Base-by-base conservation (phyloP, 139 green algal genomes). In the Tetraselmis striata region DNA sequence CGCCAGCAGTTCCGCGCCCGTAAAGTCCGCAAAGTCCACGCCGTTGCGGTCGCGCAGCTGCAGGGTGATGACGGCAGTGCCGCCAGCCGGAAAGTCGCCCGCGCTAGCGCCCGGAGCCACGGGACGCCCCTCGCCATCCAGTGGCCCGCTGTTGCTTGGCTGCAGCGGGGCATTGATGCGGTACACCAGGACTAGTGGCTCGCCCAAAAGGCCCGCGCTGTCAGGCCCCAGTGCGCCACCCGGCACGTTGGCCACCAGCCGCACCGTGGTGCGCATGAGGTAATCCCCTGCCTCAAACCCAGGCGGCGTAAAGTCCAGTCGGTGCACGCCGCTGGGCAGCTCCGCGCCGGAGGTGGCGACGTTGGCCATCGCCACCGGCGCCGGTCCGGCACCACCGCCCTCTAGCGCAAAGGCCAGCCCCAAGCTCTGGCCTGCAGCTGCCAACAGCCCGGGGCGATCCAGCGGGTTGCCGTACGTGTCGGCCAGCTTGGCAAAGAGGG, bases 281-380 rank as follows among this genome's bases (percentile, higher is more conserved):
- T 82, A 82, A 22, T 82, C 78, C 23, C 29, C 78, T 30, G 23
- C 78, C 31, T 75, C 24, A 76, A 30, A 32, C 31, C 29, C 18
- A 18, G 78, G 78, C 18, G 78, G 32, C 28, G 74, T 77, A 28
- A 77, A 77, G 22, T 28, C 25, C 5, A 28, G 2, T 18, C 74
- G 74, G 5, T 76, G 58, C 78, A 30, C 78, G 24, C n/a, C 31
- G 24, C 1, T 82, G 78, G 29, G 23, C 27, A 76, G 2, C 31
- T 29, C 78, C 28, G 18, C 31, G 31, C 75, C 28, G 22, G 2
- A 22, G 18, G 23, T 28, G 2, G 2, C 18, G 26, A 82, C 31
- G 22, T 25, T 75, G 31, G 30, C 58, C 11, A 59, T 76, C 18
- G 30, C 23, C 78, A 76, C 58, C 30, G 78, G 24, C 18, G 28